phyloP scores from a whole-genome alignment of 306 rosid genomes.

The Medicago arabica region DNA sequence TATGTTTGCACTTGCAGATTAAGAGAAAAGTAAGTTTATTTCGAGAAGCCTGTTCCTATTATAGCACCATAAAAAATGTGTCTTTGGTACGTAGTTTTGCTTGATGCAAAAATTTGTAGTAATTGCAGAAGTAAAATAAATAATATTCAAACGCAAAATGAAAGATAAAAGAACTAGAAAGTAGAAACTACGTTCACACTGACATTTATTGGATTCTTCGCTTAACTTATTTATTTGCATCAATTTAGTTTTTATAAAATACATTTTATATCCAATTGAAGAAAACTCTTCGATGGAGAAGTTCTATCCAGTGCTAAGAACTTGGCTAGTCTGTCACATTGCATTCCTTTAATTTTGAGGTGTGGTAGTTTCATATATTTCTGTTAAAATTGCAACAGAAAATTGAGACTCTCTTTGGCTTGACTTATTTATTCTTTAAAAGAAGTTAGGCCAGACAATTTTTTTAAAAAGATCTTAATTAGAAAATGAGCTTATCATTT shows the following conservation, averaged over 20 bases:
- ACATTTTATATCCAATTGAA: neutral
- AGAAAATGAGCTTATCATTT: neutral
- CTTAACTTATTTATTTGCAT: conserved; percentile 12
- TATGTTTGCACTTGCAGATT: conserved; percentile 69
- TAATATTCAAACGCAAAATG: conserved; percentile 7
- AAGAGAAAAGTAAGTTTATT: conserved; percentile 75
- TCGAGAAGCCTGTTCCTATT: conserved; percentile 18
- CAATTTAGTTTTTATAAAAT: neutral
- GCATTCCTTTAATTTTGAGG: neutral
- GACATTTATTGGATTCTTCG: conserved; percentile 5
- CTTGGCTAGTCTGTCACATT: neutral
- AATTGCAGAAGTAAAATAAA: neutral
- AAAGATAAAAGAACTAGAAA: conserved; percentile 20
- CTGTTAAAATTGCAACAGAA: too few species aligned
- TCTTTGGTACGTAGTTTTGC: conserved; percentile 8
- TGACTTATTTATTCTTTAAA: too few species aligned
- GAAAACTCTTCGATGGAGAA: neutral
- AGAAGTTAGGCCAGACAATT: neutral
- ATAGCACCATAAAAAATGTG: neutral
- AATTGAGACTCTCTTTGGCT: too few species aligned
- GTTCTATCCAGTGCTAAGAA: neutral
- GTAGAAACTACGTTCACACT: neutral
- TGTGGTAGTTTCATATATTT: too few species aligned
- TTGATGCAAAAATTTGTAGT: neutral
- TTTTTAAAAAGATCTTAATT: too few species aligned